Base-by-base conservation (phyloP, 2,329 filamentous ascomycete species). In the Delphinella strobiligena region DNA sequence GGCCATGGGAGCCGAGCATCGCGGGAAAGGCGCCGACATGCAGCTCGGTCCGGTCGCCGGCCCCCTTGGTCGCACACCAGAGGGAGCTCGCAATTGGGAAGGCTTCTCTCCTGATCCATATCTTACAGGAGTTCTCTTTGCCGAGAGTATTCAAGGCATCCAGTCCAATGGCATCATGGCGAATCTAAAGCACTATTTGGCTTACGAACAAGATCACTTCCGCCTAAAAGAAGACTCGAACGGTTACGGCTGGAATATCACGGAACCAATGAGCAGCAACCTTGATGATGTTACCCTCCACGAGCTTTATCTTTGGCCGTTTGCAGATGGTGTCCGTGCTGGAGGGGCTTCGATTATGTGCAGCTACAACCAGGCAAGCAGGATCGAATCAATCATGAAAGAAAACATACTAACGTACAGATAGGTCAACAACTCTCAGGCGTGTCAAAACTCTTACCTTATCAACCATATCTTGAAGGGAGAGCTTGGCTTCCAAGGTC, bases 341-440 rank as follows among this genome's bases (percentile, higher is more conserved):
- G 75, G 75, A 1, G 24, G 49, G 50, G 9, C 34, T 48, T 42
- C 8, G 54, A 39, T 27, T 7, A 27, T 27, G 22, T 27, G 22
- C 12, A 27, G 22, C 31, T 33, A 18, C 82, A 54, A 35, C 49
- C 22, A 27, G 22, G n/a, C n/a, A n/a, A n/a, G n/a, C n/a, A n/a
- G n/a, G n/a, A n/a, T n/a, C n/a, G n/a, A n/a, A n/a, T n/a, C n/a
- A n/a, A n/a, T n/a, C n/a, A n/a, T n/a, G n/a, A n/a, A n/a, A n/a
- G n/a, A n/a, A n/a, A n/a, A n/a, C 24, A 8, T 29, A n/a, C 24
- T 29, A n/a, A 29, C 24, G 24, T 63, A 46, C 62, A 75, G 82
- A 51, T 78, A 81, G 51, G 54, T 86, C 58, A 93, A 93, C 64
- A 85, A 85, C 59, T 84, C 77, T 5, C 86, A 86, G 49, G 71